phyloP scores from a whole-genome alignment of 2,329 filamentous ascomycete species.

The Trichoderma arundinaceum region DNA sequence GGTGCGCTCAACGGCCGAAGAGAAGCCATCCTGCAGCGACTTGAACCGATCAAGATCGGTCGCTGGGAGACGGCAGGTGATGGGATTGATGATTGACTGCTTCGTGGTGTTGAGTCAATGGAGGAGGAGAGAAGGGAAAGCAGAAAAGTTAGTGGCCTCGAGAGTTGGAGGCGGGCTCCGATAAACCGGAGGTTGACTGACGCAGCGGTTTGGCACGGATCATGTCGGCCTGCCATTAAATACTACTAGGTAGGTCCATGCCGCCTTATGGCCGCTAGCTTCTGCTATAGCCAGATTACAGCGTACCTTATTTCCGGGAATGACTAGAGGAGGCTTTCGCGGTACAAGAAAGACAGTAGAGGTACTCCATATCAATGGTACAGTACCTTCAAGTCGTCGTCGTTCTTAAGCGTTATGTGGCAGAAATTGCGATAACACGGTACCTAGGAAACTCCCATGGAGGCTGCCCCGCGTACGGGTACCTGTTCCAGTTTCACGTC shows the following conservation, averaged over 20 bases:
- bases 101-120: slow-evolving; percentile 23
- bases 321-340: no score
- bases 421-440: no score
- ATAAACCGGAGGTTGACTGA: slow-evolving; percentile 34
- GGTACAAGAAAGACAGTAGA: no score
- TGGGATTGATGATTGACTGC: slow-evolving; percentile 9
- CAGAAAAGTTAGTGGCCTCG: slow-evolving; percentile 29
- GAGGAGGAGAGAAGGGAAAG: slow-evolving; percentile 2
- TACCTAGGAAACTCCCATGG: no score
- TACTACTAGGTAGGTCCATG: not conserved
- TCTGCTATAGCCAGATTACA: no score
- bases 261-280: no score
- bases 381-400: no score
- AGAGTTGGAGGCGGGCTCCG: slow-evolving; percentile 31
- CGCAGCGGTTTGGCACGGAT: slow-evolving; percentile 23
- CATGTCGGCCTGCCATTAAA: not conserved
- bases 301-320: no score
- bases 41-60: not conserved
- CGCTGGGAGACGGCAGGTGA: not conserved
- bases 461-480: no score
- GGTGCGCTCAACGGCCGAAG: slow-evolving; percentile 51
- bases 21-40: slow-evolving; percentile 50
- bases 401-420: no score
- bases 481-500: no score
- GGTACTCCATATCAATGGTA: no score